Evolutionary conservation across 208 protist genomes (phyloP), one percentile per base, ranked within the genome.

Genomic region (Tetramitus jugosus): DNA sequence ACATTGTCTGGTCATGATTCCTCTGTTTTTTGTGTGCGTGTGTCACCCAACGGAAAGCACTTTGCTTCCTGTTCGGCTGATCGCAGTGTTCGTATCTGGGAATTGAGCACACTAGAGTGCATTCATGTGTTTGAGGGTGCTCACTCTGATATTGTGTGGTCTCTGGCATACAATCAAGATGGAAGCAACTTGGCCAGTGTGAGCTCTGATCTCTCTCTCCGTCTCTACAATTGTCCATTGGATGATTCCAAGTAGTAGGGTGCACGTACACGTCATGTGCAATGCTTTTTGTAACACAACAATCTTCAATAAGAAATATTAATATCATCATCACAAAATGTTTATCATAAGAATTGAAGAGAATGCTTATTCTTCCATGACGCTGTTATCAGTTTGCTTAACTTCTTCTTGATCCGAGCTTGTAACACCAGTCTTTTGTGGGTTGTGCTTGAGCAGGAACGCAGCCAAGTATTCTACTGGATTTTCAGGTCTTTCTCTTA

Each of bases 401-500:
- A n/a, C n/a, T n/a, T n/a, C n/a, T n/a, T n/a, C n/a, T n/a, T n/a
- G n/a, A n/a, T n/a, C n/a, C n/a, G n/a, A n/a, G n/a, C n/a, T n/a
- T n/a, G n/a, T n/a, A n/a, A n/a, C n/a, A n/a, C n/a, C n/a, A n/a
- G n/a, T n/a, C n/a, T n/a, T n/a, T 79, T 69, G 31, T n/a, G 82
- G 82, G 52, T 85, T 82, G 29, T 85, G 35, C 49, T 77, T 85
- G 8, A 85, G 46, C 2, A 85, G 77, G 35, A 52, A 85, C n/a
- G 75, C 14, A 39, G 81, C 93, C 3, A 96, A 75, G 76, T 93
- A 94, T 71, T 95, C 91, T 35, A 95, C 87, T 26, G 93, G 92
- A 77, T 95, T 92, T 17, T 91, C 86, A 7, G 93, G 93, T n/a
- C 92, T 82, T 76, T 92, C 87, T 7, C 90, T 86, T 64, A 88